A percentile compares a stretch with the other conserved stretches of the same genome.
phyloP scores from a whole-genome alignment of 768 basidiomycete genomes.

The Jaapia argillacea region DNA sequence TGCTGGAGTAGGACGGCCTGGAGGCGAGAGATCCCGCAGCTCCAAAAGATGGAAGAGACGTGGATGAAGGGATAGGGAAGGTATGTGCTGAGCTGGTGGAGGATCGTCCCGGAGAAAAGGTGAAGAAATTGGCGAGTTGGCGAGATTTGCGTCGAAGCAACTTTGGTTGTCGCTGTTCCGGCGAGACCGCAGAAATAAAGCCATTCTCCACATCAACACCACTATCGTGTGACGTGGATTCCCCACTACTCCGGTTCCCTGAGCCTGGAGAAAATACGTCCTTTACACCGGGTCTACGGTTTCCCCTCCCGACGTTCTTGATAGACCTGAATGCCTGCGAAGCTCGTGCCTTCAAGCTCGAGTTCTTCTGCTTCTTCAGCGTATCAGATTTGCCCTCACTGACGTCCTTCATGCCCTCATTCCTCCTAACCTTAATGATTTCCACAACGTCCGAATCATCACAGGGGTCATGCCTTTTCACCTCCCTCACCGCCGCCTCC shows the following conservation, averaged over 20 bases:
- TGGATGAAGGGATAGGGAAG: too few species aligned
- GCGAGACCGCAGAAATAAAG: too few species aligned
- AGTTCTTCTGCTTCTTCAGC: slow-evolving; percentile 21
- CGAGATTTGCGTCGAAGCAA: not conserved
- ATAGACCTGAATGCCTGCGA: slow-evolving; percentile 24
- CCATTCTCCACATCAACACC: too few species aligned
- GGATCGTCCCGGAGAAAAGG: not conserved
- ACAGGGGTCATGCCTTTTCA: slow-evolving; percentile 7
- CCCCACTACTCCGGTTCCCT: not conserved
- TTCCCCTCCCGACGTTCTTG: slow-evolving; percentile 20
- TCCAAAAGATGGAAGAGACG: too few species aligned
- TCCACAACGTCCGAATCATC: slow-evolving; percentile 23
- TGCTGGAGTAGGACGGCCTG: too few species aligned
- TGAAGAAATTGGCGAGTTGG: not conserved
- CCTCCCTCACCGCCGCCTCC: slow-evolving; percentile 1
- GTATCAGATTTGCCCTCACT: slow-evolving; percentile 8
- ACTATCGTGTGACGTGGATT: too few species aligned
- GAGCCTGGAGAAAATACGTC: not conserved
- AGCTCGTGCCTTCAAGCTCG: slow-evolving; percentile 24
- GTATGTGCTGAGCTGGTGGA: too few species aligned
- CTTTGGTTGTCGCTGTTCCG: not conserved
- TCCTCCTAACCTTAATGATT: slow-evolving; percentile 23
- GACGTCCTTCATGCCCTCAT: slow-evolving; percentile 18
- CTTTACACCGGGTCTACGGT: slow-evolving; percentile 7
- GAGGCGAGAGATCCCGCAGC: too few species aligned